Conservation (phyloP, 345 rosid species). For the Tarenaya hassleriana region DNA sequence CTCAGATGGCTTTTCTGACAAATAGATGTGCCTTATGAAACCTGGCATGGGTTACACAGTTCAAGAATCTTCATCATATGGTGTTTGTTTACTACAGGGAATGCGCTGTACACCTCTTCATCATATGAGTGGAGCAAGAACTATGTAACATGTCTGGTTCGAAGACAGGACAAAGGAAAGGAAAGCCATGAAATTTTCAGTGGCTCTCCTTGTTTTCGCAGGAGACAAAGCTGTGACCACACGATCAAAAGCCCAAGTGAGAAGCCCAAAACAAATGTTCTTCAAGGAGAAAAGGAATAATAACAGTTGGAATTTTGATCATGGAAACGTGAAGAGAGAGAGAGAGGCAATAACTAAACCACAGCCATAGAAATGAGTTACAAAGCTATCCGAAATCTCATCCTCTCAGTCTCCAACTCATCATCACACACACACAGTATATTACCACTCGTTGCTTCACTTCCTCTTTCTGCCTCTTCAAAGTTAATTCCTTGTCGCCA, state of each 20-base stretch:
- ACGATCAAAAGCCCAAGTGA: slow-evolving; percentile 23
- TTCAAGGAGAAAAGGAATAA: slow-evolving; percentile 20
- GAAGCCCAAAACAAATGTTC: slow-evolving; percentile 25
- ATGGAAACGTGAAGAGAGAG: slow-evolving; percentile 15
- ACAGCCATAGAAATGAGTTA: slow-evolving; percentile 26
- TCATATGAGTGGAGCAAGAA: too few relatives aligned
- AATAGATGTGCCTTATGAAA: too few relatives aligned
- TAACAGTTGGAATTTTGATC: slow-evolving; percentile 16
- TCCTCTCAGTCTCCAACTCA: slow-evolving; percentile 43
- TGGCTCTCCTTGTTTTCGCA: background rate
- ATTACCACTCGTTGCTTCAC: slow-evolving; percentile 18
- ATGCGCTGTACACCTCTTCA: too few relatives aligned
- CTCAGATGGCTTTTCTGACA: too few relatives aligned
- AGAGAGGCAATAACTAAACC: slow-evolving; percentile 15
- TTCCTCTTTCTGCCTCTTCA: slow-evolving; percentile 21
- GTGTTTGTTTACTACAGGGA: too few relatives aligned
- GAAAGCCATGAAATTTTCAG: slow-evolving; percentile 39
- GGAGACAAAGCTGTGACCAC: slow-evolving; percentile 10
- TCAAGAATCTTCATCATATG: too few relatives aligned
- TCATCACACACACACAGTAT: slow-evolving; percentile 16
- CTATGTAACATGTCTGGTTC: too few relatives aligned
- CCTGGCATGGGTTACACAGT: too few relatives aligned
- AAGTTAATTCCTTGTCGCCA: slow-evolving; percentile 25
- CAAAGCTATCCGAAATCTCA: slow-evolving; percentile 85
- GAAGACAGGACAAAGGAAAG: slow-evolving; percentile 10